phyloP scores from a whole-genome alignment of 257 asterid genomes.

The Primulina tabacum region DNA sequence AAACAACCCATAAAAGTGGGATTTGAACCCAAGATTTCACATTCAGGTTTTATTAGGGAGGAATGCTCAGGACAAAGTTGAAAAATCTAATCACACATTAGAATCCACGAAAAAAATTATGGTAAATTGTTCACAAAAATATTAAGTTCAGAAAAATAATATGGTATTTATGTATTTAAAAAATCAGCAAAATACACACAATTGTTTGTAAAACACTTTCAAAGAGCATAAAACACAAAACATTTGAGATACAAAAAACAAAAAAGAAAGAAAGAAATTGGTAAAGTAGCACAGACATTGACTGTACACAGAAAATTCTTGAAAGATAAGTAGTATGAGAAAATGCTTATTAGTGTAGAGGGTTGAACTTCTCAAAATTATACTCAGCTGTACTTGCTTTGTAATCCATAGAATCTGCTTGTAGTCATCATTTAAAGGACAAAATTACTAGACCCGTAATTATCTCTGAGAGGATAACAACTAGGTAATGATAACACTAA shows the following conservation, averaged over 20 bases:
- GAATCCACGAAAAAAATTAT: no score
- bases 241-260: background rate
- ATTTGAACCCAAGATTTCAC: background rate
- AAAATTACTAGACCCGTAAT: background rate
- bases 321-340: background rate
- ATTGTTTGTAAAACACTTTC: background rate
- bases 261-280: background rate
- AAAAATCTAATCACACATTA: no score
- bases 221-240: background rate
- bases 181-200: background rate
- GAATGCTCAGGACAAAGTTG: no score
- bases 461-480: conserved; percentile 2
- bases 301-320: background rate
- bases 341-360: conserved; percentile 9
- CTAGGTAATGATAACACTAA: conserved; percentile 12
- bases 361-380: conserved; percentile 1
- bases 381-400: background rate
- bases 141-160: no score
- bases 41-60: background rate
- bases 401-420: background rate
- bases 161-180: no score
- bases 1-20: no score
- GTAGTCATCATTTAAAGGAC: background rate
- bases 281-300: conserved; percentile 7
- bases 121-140: no score